Conservation (phyloP, 768 basidiomycete genomes). For the Chalciporus piperatus region DNA sequence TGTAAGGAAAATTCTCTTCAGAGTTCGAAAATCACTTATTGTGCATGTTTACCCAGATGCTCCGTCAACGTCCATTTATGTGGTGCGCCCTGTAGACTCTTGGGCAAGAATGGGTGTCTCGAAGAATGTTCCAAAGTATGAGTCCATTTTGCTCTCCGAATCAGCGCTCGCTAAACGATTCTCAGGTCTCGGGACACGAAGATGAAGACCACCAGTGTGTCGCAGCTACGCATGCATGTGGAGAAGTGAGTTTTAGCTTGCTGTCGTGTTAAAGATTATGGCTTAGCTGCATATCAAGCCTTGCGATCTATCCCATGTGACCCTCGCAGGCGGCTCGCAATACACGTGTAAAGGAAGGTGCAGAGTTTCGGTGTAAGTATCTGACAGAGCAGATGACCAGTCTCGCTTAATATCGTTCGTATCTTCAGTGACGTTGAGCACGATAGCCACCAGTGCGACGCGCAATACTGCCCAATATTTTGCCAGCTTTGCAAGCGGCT, state of each 20-base stretch:
- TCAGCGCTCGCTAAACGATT: not conserved
- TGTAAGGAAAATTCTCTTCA: slow-evolving; percentile 38
- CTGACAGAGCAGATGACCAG: too few species aligned
- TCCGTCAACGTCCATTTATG: slow-evolving; percentile 51
- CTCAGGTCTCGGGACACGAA: slow-evolving; percentile 44
- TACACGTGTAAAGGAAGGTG: slow-evolving; percentile 46
- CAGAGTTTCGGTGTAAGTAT: slow-evolving; percentile 38
- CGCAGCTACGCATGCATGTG: slow-evolving; percentile 51
- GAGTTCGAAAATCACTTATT: not conserved
- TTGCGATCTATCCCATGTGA: slow-evolving; percentile 37
- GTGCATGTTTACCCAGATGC: slow-evolving; percentile 38
- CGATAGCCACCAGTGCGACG: slow-evolving; percentile 46
- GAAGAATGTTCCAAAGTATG: slow-evolving; percentile 50
- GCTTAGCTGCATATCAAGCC: slow-evolving; percentile 30
- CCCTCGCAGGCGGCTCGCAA: slow-evolving; percentile 19
- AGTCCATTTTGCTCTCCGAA: not conserved
- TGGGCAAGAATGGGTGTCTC: slow-evolving; percentile 49
- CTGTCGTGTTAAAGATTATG: not conserved
- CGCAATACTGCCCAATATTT: slow-evolving; percentile 47
- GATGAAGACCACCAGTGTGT: slow-evolving; percentile 54
- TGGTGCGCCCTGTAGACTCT: slow-evolving; percentile 47
- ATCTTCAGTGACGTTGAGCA: slow-evolving; percentile 45
- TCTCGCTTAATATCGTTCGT: too few species aligned
- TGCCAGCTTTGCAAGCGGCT: slow-evolving; percentile 56
- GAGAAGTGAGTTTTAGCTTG: slow-evolving; percentile 37